Base-by-base conservation (phyloP, 2,329 filamentous ascomycete species). In the Hirsutella rhossiliensis region DNA sequence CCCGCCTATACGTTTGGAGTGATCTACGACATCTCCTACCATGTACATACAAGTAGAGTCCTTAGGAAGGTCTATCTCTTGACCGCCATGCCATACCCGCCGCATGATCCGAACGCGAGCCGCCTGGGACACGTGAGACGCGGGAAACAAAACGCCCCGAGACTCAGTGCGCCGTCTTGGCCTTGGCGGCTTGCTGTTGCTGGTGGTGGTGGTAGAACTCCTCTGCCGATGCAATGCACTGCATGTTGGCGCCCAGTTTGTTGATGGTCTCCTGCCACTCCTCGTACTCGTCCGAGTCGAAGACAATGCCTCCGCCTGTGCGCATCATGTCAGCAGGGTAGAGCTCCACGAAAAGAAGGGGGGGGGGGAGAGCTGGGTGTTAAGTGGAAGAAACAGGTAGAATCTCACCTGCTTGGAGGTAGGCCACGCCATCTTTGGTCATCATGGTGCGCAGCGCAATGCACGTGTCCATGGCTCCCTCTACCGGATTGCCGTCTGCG, bases 261-360 rank as follows among this genome's bases (percentile, higher is more conserved):
- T 98, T 97, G 68, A 92, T 81, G 43, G 80, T 87, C 51, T 94
- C 96, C 75, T 97, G 87, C 64, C 90, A 78, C 72, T 89, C 96
- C 64, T 97, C 92, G 51, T 96, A 83, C 53, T 74, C 84, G 59
- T 94, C 89, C 36, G 86, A 94, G 64, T 97, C 92, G 58, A 90
- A 95, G 38, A 95, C 89, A 56, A 96, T 95, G 28, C 89, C 89
- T 31, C 89, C 89, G 13, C 84, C 76, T 78, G 30, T 8, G 18
- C 23, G 6, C 23, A 11, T 5, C 15, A 5, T 2, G n/a, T 37
- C 34, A 28, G 31, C 23, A 9, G 23, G 23, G 23, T 9, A 27
- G 5, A 9, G 23, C 5, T 18, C 32, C 28, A 29, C 34, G 40
- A 23, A 27, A 32, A 20, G n/a, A 9, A 40, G 20, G 20, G 4